Evolutionary conservation across 2,329 filamentous ascomycete genomes (phyloP).

Genomic region (Claviceps fusiformis): DNA sequence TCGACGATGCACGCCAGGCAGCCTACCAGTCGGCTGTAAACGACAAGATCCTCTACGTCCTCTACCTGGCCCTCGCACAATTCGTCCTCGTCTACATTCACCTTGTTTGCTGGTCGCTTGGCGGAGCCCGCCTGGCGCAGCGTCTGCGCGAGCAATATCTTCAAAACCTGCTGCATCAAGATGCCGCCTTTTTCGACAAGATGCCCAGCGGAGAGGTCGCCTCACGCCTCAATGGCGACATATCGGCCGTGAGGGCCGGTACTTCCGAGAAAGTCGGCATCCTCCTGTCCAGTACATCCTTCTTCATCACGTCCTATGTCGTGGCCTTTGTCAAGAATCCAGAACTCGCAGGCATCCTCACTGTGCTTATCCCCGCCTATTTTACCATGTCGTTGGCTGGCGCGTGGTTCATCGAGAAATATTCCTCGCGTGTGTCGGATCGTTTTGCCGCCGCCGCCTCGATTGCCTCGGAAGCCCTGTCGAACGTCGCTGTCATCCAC

Average conservation of each 20-base stretch:
- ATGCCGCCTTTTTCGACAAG: conserved; percentile 42
- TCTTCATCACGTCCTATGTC: conserved; percentile 41
- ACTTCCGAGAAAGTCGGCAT: conserved; percentile 52
- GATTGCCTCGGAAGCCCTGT: conserved; percentile 41
- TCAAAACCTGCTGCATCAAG: conserved; percentile 38
- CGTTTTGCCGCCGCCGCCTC: conserved; percentile 36
- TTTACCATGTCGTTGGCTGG: conserved; percentile 39
- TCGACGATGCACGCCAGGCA: conserved; percentile 4
- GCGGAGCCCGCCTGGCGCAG: conserved; percentile 42
- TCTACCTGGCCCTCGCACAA: conserved; percentile 45
- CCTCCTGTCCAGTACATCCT: conserved; percentile 29
- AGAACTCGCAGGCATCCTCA: conserved; percentile 41
- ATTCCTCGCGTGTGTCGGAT: conserved; percentile 28
- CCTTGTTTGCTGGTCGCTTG: conserved; percentile 43
- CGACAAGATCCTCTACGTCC: conserved; percentile 38
- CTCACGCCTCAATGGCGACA: conserved; percentile 43
- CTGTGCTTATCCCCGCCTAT: conserved; percentile 42
- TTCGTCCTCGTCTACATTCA: conserved; percentile 46
- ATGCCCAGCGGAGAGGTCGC: conserved; percentile 42
- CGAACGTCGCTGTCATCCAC: conserved; percentile 24
- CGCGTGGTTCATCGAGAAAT: conserved; percentile 34
- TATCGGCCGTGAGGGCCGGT: conserved; percentile 44
- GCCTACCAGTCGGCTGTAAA: conserved; percentile 19
- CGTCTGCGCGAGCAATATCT: conserved; percentile 43
- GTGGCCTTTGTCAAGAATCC: conserved; percentile 33